These are phyloP conservation scores for Chrysosporium queenslandicum DNA, from an alignment of 2,329 filamentous ascomycete genomes.

Conservation along the genomic window DNA sequence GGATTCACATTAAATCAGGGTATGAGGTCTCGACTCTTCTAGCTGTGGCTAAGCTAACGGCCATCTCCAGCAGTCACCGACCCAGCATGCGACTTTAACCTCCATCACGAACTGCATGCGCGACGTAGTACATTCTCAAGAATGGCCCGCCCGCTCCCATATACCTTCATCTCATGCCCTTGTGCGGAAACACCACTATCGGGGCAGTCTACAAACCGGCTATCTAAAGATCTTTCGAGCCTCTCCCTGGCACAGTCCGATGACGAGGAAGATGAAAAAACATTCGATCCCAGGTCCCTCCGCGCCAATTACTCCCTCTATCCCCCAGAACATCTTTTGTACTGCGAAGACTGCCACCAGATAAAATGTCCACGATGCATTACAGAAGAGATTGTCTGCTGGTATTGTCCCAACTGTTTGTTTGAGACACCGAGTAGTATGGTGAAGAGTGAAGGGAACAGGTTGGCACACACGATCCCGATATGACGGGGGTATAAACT, in stretches of 20 bases:
- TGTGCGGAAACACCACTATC: slow-evolving; percentile 16
- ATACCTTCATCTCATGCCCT: slow-evolving; percentile 20
- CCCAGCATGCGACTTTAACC: neutral
- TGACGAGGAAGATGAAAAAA: slow-evolving; percentile 57
- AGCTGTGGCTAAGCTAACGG: neutral
- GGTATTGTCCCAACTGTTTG: slow-evolving; percentile 88
- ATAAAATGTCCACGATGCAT: slow-evolving; percentile 90
- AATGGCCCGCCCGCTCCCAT: slow-evolving; percentile 22
- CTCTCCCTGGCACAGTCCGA: slow-evolving; percentile 21
- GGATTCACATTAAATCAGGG: neutral
- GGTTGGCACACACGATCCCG: slow-evolving; percentile 46
- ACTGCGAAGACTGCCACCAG: slow-evolving; percentile 95
- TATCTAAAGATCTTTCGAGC: slow-evolving; percentile 18
- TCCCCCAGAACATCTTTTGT: slow-evolving; percentile 84
- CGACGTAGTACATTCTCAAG: neutral
- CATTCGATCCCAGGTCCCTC: slow-evolving; percentile 76
- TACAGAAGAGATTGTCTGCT: slow-evolving; percentile 85
- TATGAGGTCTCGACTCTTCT: neutral
- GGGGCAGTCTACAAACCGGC: slow-evolving; percentile 11
- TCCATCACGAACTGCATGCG: neutral
- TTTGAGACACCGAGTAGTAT: slow-evolving; percentile 94
- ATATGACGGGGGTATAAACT: neutral
- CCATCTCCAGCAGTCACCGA: neutral
- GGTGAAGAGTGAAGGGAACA: slow-evolving; percentile 83
- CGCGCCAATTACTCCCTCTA: slow-evolving; percentile 87